These are phyloP conservation scores for Cantharellus anzutake DNA, from an alignment of 768 basidiomycete genomes.

Conservation along the genomic window DNA sequence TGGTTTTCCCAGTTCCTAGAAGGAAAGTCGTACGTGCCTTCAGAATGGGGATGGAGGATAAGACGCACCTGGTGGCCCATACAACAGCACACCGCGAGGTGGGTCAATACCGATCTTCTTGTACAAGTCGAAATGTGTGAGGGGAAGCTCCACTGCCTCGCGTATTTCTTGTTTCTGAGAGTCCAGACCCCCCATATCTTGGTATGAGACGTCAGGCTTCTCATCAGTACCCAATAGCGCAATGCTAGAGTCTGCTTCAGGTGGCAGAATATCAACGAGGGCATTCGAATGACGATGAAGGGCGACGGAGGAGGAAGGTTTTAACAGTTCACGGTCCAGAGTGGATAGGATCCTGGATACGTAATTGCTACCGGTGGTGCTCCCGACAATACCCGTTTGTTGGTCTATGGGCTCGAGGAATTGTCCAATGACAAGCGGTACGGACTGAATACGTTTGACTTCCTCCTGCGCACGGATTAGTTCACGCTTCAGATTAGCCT, in stretches of 20 bases:
- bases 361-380: constrained; percentile 95
- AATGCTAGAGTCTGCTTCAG: constrained; percentile 95
- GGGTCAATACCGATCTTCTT: constrained; percentile 99
- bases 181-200: constrained; percentile 95
- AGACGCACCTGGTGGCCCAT: constrained; percentile 78
- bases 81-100: constrained; percentile 87
- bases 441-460: constrained; percentile 97
- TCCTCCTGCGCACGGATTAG: constrained; percentile 98
- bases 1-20: constrained; percentile 90
- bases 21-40: not conserved
- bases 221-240: constrained; percentile 88
- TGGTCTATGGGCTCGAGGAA: constrained; percentile 99
- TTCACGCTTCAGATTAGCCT: constrained; percentile 92
- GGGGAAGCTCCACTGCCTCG: constrained; percentile 91
- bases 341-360: constrained; percentile 95
- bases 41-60: not conserved
- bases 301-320: constrained; percentile 95
- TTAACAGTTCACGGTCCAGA: constrained; percentile 88
- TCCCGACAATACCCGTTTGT: constrained; percentile 89
- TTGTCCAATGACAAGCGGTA: constrained; percentile 97
- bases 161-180: constrained; percentile 96
- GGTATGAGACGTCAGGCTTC: constrained; percentile 83
- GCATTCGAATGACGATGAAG: constrained; percentile 98
- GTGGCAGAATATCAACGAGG: constrained; percentile 92
- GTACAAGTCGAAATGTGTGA: constrained; percentile 95